Conservation (phyloP, 2,329 filamentous ascomycete species). For the Trichoderma hamatum region DNA sequence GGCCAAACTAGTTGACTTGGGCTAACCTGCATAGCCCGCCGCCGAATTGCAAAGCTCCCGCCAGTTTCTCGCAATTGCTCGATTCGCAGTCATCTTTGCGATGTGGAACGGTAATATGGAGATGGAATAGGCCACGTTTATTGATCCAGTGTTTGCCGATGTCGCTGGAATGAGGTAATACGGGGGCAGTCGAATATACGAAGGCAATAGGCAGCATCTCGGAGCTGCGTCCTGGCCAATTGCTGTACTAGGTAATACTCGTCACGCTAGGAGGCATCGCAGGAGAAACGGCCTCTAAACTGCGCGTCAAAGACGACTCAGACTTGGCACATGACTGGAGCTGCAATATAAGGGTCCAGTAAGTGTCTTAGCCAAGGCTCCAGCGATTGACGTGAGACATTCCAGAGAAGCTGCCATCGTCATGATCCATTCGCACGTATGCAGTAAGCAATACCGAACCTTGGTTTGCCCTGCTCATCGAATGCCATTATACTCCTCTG, state of each 20-base stretch:
- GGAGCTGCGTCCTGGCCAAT: background rate
- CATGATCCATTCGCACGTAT: background rate
- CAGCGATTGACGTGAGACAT: background rate
- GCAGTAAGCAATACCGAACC: background rate
- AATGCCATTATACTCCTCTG: background rate
- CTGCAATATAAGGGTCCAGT: background rate
- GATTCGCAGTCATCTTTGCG: conserved; percentile 8
- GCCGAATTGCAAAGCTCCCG: background rate
- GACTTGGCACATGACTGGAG: conserved; percentile 4
- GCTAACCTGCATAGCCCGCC: background rate
- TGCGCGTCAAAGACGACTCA: background rate
- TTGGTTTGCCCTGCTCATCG: background rate
- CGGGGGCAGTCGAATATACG: background rate
- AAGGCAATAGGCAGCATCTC: background rate
- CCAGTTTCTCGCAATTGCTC: background rate
- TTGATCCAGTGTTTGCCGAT: background rate
- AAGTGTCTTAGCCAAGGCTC: background rate
- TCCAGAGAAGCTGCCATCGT: background rate
- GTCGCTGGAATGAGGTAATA: conserved; percentile 2
- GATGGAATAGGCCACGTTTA: conserved; percentile 1
- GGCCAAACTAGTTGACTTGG: background rate
- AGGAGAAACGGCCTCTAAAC: background rate
- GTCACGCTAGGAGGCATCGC: background rate
- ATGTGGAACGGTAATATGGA: background rate
- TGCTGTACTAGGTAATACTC: background rate